These are phyloP conservation scores for Yamadazyma friedrichii DNA, from an alignment of 1,139 yeast genomes.

Conservation along the genomic window DNA sequence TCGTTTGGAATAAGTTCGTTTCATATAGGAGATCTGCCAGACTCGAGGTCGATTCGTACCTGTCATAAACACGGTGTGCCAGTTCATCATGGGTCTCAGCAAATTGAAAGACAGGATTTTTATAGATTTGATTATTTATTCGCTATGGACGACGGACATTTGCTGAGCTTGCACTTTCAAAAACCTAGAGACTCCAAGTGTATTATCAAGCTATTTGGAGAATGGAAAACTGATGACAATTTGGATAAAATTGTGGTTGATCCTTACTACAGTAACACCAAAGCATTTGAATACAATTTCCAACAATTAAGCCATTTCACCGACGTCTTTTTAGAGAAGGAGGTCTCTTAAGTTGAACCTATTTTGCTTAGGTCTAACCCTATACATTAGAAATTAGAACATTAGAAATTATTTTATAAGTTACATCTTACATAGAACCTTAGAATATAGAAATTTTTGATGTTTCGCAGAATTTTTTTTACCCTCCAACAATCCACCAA, in stretches of 20 bases:
- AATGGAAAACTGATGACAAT: constrained; percentile 57
- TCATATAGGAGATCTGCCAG: constrained; percentile 83
- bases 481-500: too few relatives aligned
- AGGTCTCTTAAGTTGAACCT: constrained; percentile 21
- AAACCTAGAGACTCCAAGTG: constrained; percentile 57
- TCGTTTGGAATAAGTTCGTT: constrained; percentile 89
- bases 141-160: constrained; percentile 80
- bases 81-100: constrained; percentile 74
- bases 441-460: too few relatives aligned
- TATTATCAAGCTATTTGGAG: constrained; percentile 67
- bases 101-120: constrained; percentile 59
- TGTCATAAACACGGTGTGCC: constrained; percentile 75
- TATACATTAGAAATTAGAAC: too few relatives aligned
- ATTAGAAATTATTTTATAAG: too few relatives aligned
- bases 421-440: too few relatives aligned
- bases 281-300: constrained; percentile 80
- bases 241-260: constrained; percentile 68
- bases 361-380: too few relatives aligned
- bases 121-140: constrained; percentile 74
- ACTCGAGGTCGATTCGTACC: constrained; percentile 65
- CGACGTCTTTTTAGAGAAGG: constrained; percentile 57
- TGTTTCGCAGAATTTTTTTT: not conserved
- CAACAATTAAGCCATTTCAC: constrained; percentile 73
- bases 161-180: constrained; percentile 55
- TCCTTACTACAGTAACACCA: constrained; percentile 87